Evolutionary conservation across 2,329 filamentous ascomycete genomes (phyloP).

Genomic region (Geosmithia flava): DNA sequence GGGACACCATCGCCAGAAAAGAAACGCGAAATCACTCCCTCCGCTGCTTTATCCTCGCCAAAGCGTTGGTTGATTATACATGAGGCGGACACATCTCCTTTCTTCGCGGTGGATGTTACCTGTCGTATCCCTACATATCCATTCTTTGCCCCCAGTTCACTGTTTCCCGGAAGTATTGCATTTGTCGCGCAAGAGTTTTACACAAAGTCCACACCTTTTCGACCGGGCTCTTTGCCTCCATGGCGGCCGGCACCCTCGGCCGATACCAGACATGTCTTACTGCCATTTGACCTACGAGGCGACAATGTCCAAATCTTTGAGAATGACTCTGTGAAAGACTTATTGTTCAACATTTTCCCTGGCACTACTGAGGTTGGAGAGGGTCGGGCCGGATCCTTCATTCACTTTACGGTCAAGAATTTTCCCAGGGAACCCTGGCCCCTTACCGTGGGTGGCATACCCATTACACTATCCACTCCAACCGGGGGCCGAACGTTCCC

Average conservation of each 20-base stretch:
- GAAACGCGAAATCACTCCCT: background rate
- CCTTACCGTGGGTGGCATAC: background rate
- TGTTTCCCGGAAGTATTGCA: background rate
- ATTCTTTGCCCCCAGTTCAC: background rate
- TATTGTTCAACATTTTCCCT: background rate
- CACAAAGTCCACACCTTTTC: background rate
- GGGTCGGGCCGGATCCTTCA: background rate
- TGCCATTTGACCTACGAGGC: background rate
- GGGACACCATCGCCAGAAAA: background rate
- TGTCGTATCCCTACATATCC: background rate
- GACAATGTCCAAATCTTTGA: background rate
- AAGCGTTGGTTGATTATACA: background rate
- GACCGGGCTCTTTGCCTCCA: background rate
- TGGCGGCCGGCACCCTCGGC: background rate
- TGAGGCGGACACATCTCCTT: background rate
- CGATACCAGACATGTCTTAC: background rate
- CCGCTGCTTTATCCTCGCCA: background rate
- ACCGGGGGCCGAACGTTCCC: background rate
- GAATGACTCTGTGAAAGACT: background rate
- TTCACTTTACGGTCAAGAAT: background rate
- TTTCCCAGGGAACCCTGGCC: background rate
- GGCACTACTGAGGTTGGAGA: background rate
- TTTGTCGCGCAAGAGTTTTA: background rate
- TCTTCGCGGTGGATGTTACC: background rate
- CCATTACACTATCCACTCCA: background rate